Evolutionary conservation across 2,329 filamentous ascomycete genomes (phyloP).

Genomic region (Pseudogymnoascus sp.): DNA sequence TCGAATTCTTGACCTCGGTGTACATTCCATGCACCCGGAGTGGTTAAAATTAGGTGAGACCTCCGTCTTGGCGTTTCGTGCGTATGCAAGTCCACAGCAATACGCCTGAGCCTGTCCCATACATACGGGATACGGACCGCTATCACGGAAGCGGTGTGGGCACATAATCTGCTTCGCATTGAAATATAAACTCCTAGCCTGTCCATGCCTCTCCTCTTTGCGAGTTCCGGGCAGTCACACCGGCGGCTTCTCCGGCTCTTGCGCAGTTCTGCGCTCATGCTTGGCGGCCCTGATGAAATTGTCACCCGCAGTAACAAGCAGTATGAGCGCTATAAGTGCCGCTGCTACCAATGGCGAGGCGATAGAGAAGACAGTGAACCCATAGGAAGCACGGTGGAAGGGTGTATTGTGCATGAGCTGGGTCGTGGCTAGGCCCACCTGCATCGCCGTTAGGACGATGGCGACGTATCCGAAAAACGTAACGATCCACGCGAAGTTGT

Average conservation of each 20-base stretch:
- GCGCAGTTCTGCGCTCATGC: not conserved
- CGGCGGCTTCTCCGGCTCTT: not conserved
- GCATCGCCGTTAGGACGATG: constrained; percentile 42
- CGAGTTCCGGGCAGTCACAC: not conserved
- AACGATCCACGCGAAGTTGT: constrained; percentile 37
- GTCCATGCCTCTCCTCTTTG: too few species aligned
- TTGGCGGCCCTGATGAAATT: not conserved
- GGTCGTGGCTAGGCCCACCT: constrained; percentile 38
- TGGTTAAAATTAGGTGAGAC: not conserved
- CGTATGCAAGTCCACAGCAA: not conserved
- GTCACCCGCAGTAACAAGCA: not conserved
- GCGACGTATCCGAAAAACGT: constrained; percentile 36
- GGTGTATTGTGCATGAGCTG: constrained; percentile 27
- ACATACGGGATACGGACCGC: too few species aligned
- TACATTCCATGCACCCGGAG: not conserved
- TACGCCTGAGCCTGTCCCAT: too few species aligned
- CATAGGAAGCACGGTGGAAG: constrained; percentile 40
- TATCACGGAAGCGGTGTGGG: too few species aligned
- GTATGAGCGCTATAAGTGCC: not conserved
- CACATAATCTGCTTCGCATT: not conserved
- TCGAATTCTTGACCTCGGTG: not conserved
- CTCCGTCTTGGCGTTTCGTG: not conserved
- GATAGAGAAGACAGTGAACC: constrained; percentile 43
- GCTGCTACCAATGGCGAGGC: constrained; percentile 31
- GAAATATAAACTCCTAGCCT: not conserved